phyloP scores from a whole-genome alignment of 1,139 yeast genomes.

The Pichia sp. region DNA sequence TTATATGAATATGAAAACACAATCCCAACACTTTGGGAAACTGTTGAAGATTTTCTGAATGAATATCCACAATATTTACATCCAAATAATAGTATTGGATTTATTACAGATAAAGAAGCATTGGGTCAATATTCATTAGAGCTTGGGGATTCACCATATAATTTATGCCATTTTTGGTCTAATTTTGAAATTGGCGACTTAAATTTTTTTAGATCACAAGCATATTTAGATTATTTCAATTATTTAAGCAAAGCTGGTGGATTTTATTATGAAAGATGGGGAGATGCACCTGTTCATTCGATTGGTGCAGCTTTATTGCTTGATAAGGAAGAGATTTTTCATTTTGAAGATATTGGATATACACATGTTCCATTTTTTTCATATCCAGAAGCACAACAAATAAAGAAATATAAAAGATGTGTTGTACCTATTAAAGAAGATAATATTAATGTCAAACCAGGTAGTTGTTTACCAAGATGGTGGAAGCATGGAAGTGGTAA shows the following conservation, averaged over 20 bases:
- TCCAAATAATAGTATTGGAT: conserved; percentile 61
- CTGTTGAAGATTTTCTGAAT: conserved; percentile 59
- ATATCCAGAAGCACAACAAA: conserved; percentile 60
- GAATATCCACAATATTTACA: conserved; percentile 59
- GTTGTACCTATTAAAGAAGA: conserved; percentile 48
- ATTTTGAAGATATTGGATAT: conserved; percentile 89
- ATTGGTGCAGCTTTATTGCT: conserved; percentile 65
- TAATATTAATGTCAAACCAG: conserved; percentile 53
- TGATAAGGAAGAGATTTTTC: conserved; percentile 66
- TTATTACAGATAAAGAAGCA: conserved; percentile 56
- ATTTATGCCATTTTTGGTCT: conserved; percentile 93
- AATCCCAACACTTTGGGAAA: conserved; percentile 75
- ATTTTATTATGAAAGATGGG: conserved; percentile 92
- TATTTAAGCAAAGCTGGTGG: conserved; percentile 71
- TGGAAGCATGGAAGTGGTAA: conserved; percentile 70
- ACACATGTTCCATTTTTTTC: conserved; percentile 75
- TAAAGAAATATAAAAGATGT: conserved; percentile 58
- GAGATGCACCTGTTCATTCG: conserved; percentile 96
- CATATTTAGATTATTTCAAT: conserved; percentile 63
- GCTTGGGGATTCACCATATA: conserved; percentile 51
- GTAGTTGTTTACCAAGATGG: conserved; percentile 80
- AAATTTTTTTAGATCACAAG: conserved; percentile 70
- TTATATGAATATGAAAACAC: conserved; percentile 77
- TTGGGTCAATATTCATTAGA: conserved; percentile 32
- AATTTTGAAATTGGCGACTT: conserved; percentile 85